Base-by-base conservation (phyloP, 257 asterid species). In the Scutellaria baicalensis region DNA sequence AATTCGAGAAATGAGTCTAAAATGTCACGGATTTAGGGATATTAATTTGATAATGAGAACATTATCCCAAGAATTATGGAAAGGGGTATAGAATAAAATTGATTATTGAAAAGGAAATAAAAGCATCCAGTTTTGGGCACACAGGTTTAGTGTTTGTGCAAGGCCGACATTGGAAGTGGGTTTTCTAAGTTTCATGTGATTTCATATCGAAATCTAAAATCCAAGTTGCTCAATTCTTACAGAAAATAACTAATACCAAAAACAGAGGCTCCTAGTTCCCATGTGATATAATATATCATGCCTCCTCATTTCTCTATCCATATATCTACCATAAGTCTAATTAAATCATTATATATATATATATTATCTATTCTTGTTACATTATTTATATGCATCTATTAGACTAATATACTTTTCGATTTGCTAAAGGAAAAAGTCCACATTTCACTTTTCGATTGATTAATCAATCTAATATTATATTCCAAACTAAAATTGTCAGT, bases 201-300 rank as follows among this genome's bases (percentile, higher is more conserved):
- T 51, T 51, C 62, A 49, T 42, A 69, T 66, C 71, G 56, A 50
- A 49, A 59, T 59, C 55, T 9, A 54, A 55, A 13, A 20, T 62
- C 12, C 11, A 3, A 21, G 9, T 58, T 73, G n/a, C 50, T 59
- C 27, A 70, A 58, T 51, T 66, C n/a, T 60, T 33, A 23, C 63
- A 31, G 12, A 67, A 70, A 18, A n/a, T 20, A 36, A 75, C 62
- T 64, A 45, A 45, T 57, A 18, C 55, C 64, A 9, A 57, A 38
- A 55, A 38, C 39, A 40, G 20, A n/a, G 52, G 39, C 2, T 51
- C 45, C 27, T 44, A 52, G 42, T 50, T 50, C 69, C 77, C 79
- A 59, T 74, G 59, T 68, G 73, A 73, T n/a, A n/a, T n/a, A n/a
- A n/a, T n/a, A n/a, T n/a, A n/a, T 73, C 31, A 27, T 27, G 79